Conservation (phyloP, 139 green algal genomes). For the Monoraphidium neglectum region DNA sequence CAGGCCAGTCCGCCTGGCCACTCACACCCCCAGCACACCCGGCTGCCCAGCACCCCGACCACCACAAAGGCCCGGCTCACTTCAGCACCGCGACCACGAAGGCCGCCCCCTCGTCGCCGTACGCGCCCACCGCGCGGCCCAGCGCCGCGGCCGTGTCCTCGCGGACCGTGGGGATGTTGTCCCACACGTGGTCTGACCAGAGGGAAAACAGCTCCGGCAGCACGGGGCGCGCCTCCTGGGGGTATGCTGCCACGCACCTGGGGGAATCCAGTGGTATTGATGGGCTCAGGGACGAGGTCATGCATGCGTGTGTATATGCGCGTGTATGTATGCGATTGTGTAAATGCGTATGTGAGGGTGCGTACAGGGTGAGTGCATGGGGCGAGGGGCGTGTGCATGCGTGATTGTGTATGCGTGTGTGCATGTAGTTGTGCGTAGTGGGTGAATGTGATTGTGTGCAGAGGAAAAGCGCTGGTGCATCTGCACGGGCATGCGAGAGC, state of each 20-base stretch:
- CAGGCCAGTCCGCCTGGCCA: no score
- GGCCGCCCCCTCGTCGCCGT: conserved; percentile 45
- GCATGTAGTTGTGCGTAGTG: no score
- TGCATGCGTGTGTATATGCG: no score
- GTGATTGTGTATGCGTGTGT: no score
- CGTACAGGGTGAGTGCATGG: no score
- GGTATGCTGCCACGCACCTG: conserved; percentile 65
- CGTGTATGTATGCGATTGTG: background rate
- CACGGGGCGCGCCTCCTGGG: conserved; percentile 46
- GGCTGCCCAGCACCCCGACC: background rate
- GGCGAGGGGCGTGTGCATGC: no score
- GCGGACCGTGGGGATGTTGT: conserved; percentile 90
- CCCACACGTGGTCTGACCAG: conserved; percentile 85
- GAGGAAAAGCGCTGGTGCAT: no score
- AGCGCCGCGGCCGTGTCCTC: conserved; percentile 75
- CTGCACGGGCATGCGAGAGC: no score
- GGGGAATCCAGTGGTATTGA: background rate
- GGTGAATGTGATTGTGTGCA: no score
- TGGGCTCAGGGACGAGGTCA: background rate
- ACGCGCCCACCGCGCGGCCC: conserved; percentile 49
- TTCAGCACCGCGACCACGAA: conserved; percentile 44
- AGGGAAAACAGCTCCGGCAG: conserved; percentile 69
- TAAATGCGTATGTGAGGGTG: background rate
- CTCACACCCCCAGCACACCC: background rate
- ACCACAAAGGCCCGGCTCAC: background rate